Base-by-base conservation (phyloP, 1,284 basidiomycete genomes). In the Ustilago trichophora region DNA sequence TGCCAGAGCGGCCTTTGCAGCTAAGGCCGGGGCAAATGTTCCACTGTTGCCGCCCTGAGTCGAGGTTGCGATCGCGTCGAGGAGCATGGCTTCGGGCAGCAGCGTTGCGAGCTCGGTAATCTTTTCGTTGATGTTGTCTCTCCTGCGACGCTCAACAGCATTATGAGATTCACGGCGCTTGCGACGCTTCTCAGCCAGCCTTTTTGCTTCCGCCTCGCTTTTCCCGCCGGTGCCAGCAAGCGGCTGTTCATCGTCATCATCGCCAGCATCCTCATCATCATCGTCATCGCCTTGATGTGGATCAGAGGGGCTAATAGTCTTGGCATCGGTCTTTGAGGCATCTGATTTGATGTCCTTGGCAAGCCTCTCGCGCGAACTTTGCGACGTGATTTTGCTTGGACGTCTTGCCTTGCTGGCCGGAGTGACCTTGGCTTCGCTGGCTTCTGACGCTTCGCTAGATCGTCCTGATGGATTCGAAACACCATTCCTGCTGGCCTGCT, bases 121-220 rank as follows among this genome's bases (percentile, higher is more conserved):
- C 82, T 91, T 91, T 83, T 94, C 92, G 82, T 95, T 95, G 82
- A 95, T 95, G 80, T 93, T 93, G 80, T 94, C 92, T 40, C 92
- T 83, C 48, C 92, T 82, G 24, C 92, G 84, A 16, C 92, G 85
- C 83, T 95, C 92, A 65, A 95, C 92, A 4, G 91, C 92, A 77
- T 94, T 94, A 81, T 94, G 92, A 6, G 88, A 90, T 82, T 93
- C 92, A 57, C 92, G 84, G 41, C 91, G 83, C 36, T 90, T 84
- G 9, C 90, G 83, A 11, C 91, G 84, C 80, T 92, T 92, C 83
- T 93, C 91, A 67, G 72, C 63, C 16, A 70, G 53, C 29, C 45
- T 57, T 37, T 66, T 69, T 1, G 71, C 71, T 15, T 73, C 71
- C 12, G 66, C 62, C 33, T 73, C 71, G 40, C 60, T 54, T 43